Evolutionary conservation across 2,329 filamentous ascomycete species (phyloP), one percentile per base, ranked within the genome.

Genomic region (Venturiaceae sp.): DNA sequence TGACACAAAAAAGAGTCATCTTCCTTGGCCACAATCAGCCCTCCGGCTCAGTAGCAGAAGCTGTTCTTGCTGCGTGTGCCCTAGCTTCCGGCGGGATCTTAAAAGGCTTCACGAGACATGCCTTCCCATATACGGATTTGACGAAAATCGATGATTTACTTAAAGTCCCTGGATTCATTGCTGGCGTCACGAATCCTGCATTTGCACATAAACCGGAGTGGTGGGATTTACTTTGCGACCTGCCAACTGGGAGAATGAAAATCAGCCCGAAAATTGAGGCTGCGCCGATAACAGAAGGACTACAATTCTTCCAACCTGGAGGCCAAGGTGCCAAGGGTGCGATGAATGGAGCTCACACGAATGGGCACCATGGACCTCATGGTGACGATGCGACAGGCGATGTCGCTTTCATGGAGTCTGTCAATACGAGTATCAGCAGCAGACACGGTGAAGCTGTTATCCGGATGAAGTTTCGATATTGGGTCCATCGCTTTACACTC

Each of bases 121-220:
- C 94, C 0, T 99, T 99, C 69, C 94, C 94, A 2, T 99, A 99
- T 69, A 99, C 94, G 1, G 94, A 99, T 74, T 80, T 99, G 46
- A 96, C 91, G 63, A 99, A 99, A 74, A 92, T 99, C 60, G 94
- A 99, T 64, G 94, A 97, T 69, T 81, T 99, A 11, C 80, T 99
- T 53, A 92, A 95, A 66, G 94, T 99, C 0, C 92, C 94, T 6
- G 94, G 94, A 2, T 99, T 99, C 72, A 96, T 99, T 66, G 94
- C 94, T 2, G 94, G 94, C 59, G 94, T 99, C 41, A 99, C 92
- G 1, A 99, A 99, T 68, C 94, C 94, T 5, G 92, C 91, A 0
- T 99, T 99, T 70, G 91, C 92, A 62, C 84, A 91, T 67, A 92
- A 97, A 67, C 89, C 88, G 0, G 92, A 96, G 69, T 99, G 94